These are phyloP conservation scores for Pythium coloratum DNA, from an alignment of 352 stramenopile genomes.

Conservation along the genomic window DNA sequence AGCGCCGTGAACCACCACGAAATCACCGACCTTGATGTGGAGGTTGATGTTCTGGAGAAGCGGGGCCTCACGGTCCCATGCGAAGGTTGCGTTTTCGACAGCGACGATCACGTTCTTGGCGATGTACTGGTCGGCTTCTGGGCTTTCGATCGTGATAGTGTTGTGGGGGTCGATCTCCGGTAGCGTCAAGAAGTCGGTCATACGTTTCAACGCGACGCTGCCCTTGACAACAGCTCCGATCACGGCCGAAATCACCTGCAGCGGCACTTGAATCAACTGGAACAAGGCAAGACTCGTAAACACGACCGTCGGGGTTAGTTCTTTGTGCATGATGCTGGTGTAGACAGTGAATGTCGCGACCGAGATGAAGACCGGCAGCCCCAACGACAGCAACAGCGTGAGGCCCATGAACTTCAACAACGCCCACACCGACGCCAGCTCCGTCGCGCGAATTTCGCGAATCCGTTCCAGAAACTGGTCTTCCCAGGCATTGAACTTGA, in stretches of 20 bases:
- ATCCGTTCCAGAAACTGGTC: slow-evolving; percentile 78
- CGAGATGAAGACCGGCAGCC: slow-evolving; percentile 48
- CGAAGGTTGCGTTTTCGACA: slow-evolving; percentile 2
- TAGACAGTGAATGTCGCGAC: slow-evolving; percentile 47
- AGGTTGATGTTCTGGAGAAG: slow-evolving; percentile 58
- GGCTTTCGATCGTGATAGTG: slow-evolving; percentile 10
- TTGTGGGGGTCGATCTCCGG: slow-evolving; percentile 25
- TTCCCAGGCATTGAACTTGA: slow-evolving; percentile 94
- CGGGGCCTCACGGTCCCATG: slow-evolving; percentile 29
- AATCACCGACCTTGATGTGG: slow-evolving; percentile 57
- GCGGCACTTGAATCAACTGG: slow-evolving; percentile 69
- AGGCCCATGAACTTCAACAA: slow-evolving; percentile 13
- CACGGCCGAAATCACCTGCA: slow-evolving; percentile 40
- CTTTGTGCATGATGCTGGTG: slow-evolving; percentile 57
- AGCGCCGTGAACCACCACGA: slow-evolving; percentile 89
- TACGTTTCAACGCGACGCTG: slow-evolving; percentile 59
- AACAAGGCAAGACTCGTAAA: slow-evolving; percentile 69
- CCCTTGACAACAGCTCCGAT: slow-evolving; percentile 73
- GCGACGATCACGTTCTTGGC: slow-evolving; percentile 25
- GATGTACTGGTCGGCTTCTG: slow-evolving; percentile 11
- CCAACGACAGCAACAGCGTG: slow-evolving; percentile 13
- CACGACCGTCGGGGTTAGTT: slow-evolving; percentile 75
- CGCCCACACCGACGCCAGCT: slow-evolving; percentile 22
- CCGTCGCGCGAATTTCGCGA: slow-evolving; percentile 24
- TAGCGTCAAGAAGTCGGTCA: slow-evolving; percentile 41